Evolutionary conservation across 2,329 filamentous ascomycete species (phyloP).

Genomic region (Aspergillus tanneri): DNA sequence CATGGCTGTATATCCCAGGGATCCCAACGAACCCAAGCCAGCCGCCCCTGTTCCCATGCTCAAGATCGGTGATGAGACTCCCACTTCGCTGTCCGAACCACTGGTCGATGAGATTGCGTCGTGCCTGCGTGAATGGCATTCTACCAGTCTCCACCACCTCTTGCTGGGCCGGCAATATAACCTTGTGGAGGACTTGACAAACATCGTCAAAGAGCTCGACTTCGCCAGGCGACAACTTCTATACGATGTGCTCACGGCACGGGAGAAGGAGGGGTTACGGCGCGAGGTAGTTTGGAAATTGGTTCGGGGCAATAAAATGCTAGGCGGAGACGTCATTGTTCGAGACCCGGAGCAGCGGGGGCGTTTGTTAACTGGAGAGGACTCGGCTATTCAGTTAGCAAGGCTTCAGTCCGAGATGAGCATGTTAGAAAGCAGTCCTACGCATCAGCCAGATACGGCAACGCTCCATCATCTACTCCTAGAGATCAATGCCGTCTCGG

Average conservation of each 20-base stretch:
- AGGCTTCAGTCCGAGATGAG: conserved; percentile 95
- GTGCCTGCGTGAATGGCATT: conserved; percentile 96
- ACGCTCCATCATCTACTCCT: conserved; percentile 78
- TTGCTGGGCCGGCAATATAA: conserved; percentile 79
- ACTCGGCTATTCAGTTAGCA: conserved; percentile 88
- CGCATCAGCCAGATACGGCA: conserved; percentile 64
- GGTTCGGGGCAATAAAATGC: conserved; percentile 89
- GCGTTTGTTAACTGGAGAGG: conserved; percentile 82
- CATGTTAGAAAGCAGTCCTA: conserved; percentile 78
- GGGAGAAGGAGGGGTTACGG: conserved; percentile 76
- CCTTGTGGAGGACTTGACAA: conserved; percentile 75
- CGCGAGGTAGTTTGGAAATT: conserved; percentile 95
- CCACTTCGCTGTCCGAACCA: conserved; percentile 83
- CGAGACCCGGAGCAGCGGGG: conserved; percentile 81
- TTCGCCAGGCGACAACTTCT: conserved; percentile 83
- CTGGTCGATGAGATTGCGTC: conserved; percentile 97
- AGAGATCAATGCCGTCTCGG: conserved; percentile 78
- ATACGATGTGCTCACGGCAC: conserved; percentile 85
- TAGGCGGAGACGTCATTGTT: conserved; percentile 91
- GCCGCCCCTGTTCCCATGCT: conserved; percentile 94
- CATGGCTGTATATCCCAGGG: conserved; percentile 45
- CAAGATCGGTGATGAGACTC: conserved; percentile 95
- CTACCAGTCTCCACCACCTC: conserved; percentile 90
- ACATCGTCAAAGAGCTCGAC: conserved; percentile 79
- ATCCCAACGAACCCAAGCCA: conserved; percentile 67